Base-by-base conservation (phyloP, 495 filamentous ascomycete genomes). In the Xylaria intraflava region DNA sequence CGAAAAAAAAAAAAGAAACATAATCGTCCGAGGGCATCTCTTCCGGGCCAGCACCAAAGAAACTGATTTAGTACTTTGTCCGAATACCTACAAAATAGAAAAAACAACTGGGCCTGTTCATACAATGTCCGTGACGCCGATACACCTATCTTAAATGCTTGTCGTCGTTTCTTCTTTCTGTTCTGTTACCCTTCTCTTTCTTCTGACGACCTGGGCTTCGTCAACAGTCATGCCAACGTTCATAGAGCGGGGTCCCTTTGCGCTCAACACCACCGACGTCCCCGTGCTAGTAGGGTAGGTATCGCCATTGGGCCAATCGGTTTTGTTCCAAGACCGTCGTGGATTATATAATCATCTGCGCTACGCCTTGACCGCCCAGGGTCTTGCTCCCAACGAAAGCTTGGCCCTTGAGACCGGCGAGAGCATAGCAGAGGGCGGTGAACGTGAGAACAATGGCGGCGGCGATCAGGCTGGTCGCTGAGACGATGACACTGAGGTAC, bases 361-460 rank as follows among this genome's bases (percentile, higher is more conserved):
- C 92, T 57, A 97, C 83, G 17, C 94, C 93, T 56, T 88, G 86
- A 36, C 93, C 93, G 56, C 93, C 93, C 53, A 99, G 74, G 19
- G 94, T 97, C 83, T 97, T 97, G 77, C 91, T 96, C 29, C 90
- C 87, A 49, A 94, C 81, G 69, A 99, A 99, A 23, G 86, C 89
- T 73, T 99, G 93, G 47, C 86, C 89, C 79, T 87, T 96, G 60
- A 96, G 41, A 27, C 79, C 93, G 14, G 93, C 93, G 43, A 92
- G 72, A 9, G 77, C 76, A 67, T 99, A 99, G 77, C 90, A 97
- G 2, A 80, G 11, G 8, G 80, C 85, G 2, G 93, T 87, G 46
- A 95, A 62, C 2, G 86, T 72, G 36, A 99, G 78, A 42, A 96
- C 61, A 5, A 96, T 78, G 6, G 91, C 93, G 3, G 89, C 88